A percentile compares a stretch with the other conserved stretches of the same genome.
These are phyloP conservation scores for Saturnispora gosingensis DNA, from an alignment of 805 yeast genomes.

Conservation along the genomic window DNA sequence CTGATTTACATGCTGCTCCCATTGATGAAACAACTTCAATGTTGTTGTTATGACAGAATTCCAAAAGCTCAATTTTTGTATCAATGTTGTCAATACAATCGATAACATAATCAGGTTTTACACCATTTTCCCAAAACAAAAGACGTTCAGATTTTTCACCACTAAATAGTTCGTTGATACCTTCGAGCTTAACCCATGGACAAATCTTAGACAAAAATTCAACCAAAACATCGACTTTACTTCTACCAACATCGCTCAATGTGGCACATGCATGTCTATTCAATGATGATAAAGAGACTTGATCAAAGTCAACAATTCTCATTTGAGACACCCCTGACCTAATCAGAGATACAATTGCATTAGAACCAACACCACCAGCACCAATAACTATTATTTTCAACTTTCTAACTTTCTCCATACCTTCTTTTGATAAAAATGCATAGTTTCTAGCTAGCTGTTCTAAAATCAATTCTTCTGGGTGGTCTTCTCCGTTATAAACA, in stretches of 20 bases:
- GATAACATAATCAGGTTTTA: conserved; percentile 66
- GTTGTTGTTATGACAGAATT: conserved; percentile 52
- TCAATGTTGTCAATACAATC: conserved; percentile 97
- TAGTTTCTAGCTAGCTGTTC: conserved; percentile 93
- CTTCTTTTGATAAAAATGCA: conserved; percentile 84
- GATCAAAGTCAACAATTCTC: conserved; percentile 88
- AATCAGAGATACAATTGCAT: conserved; percentile 85
- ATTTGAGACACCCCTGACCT: conserved; percentile 82
- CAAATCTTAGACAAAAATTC: conserved; percentile 63
- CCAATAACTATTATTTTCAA: conserved; percentile 77
- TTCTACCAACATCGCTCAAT: conserved; percentile 82
- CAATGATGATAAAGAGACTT: conserved; percentile 82
- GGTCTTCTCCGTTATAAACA: conserved; percentile 4
- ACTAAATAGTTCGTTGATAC: conserved; percentile 70
- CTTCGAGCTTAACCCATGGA: conserved; percentile 89
- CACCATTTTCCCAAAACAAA: conserved; percentile 30
- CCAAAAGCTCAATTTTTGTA: conserved; percentile 86
- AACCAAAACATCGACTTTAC: conserved; percentile 77
- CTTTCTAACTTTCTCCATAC: conserved; percentile 61
- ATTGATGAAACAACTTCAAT: conserved; percentile 79
- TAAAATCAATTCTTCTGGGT: conserved; percentile 64
- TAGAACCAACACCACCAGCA: conserved; percentile 98
- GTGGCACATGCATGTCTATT: conserved; percentile 94
- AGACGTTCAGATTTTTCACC: conserved; percentile 55
- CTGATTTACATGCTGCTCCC: conserved; percentile 97